These are phyloP conservation scores for Alternaria angustiovoidea DNA, from an alignment of 2,329 filamentous ascomycete genomes.

Conservation along the genomic window DNA sequence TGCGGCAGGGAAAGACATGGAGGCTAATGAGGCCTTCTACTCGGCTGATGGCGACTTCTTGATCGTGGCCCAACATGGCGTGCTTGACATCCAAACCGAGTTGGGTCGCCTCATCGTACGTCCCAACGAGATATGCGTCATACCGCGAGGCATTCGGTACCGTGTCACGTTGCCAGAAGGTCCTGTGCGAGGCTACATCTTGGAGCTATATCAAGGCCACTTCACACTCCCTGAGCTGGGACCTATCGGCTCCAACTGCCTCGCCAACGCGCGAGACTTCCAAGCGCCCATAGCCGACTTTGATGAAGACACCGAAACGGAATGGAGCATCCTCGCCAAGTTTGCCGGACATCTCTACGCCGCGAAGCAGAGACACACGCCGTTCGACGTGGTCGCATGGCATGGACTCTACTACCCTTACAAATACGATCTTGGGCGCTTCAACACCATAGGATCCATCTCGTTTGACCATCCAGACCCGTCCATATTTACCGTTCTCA, in stretches of 20 bases:
- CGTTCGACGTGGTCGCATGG: conserved; percentile 77
- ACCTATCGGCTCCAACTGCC: conserved; percentile 70
- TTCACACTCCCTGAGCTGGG: conserved; percentile 73
- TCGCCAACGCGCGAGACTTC: conserved; percentile 73
- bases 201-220: conserved; percentile 71
- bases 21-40: conserved; percentile 77
- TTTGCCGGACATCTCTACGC: conserved; percentile 68
- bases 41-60: conserved; percentile 77
- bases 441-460: conserved; percentile 64
- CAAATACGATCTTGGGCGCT: conserved; percentile 67
- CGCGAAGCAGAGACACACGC: conserved; percentile 69
- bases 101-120: conserved; percentile 70
- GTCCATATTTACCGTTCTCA: conserved; percentile 71
- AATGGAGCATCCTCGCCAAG: conserved; percentile 68
- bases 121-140: conserved; percentile 72
- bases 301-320: conserved; percentile 62
- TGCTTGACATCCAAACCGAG: conserved; percentile 73
- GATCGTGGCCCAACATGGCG: conserved; percentile 71
- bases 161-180: conserved; percentile 67
- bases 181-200: conserved; percentile 70
- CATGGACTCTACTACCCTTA: conserved; percentile 73
- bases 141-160: conserved; percentile 72
- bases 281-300: conserved; percentile 67
- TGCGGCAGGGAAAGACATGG: conserved; percentile 80
- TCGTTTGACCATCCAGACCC: conserved; percentile 72